These are phyloP conservation scores for Boletus sp. DNA, from an alignment of 768 basidiomycete species.

Conservation along the genomic window DNA sequence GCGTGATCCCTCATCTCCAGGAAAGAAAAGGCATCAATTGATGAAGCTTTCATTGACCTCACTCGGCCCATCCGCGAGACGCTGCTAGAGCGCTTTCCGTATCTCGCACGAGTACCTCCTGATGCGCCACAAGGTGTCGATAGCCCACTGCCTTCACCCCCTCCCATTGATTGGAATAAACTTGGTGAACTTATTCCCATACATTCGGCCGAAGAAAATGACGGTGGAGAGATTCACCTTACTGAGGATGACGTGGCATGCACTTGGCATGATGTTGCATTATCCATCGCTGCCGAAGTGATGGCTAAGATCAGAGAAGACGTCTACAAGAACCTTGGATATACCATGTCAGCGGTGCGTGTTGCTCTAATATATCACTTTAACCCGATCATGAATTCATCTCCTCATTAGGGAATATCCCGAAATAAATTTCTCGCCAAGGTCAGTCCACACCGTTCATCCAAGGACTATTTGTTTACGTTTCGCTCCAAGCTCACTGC, in stretches of 20 bases:
- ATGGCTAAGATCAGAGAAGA: slow-evolving; percentile 74
- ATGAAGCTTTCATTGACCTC: slow-evolving; percentile 95
- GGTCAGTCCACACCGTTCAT: slow-evolving; percentile 39
- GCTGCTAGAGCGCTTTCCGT: slow-evolving; percentile 72
- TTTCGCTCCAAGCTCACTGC: slow-evolving; percentile 63
- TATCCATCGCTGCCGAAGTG: slow-evolving; percentile 85
- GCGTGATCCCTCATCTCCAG: not conserved
- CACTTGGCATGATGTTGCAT: slow-evolving; percentile 92
- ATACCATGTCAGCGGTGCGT: slow-evolving; percentile 90
- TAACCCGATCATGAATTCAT: not conserved
- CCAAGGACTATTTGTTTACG: not conserved
- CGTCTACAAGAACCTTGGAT: slow-evolving; percentile 71
- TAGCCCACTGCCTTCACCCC: slow-evolving; percentile 72
- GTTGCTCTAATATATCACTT: not conserved
- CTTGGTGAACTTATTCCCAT: slow-evolving; percentile 65
- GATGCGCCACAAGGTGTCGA: slow-evolving; percentile 72
- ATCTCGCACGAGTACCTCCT: slow-evolving; percentile 67
- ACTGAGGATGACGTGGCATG: slow-evolving; percentile 33
- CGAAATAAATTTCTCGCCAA: slow-evolving; percentile 96
- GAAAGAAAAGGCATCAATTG: slow-evolving; percentile 94
- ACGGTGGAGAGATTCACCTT: slow-evolving; percentile 11
- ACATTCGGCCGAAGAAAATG: slow-evolving; percentile 32
- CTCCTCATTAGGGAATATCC: slow-evolving; percentile 66
- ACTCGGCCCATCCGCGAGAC: slow-evolving; percentile 75
- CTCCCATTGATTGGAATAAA: slow-evolving; percentile 58